phyloP scores from a whole-genome alignment of 2,329 filamentous ascomycete genomes.

The Penicillium decumbens region DNA sequence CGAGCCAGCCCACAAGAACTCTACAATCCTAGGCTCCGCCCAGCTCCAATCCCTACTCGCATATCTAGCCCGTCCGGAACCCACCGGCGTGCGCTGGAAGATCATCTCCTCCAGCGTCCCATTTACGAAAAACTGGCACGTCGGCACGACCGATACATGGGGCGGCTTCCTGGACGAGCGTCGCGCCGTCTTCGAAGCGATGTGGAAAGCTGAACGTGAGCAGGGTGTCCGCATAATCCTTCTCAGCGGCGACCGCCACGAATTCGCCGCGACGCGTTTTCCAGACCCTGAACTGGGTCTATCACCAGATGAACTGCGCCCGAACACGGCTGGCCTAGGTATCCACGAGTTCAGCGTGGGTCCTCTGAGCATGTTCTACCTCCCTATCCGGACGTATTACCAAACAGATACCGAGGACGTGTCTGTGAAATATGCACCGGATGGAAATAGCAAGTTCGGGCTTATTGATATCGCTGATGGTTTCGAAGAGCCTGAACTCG shows the following conservation, averaged over 20 bases:
- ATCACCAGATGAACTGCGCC: constrained; percentile 13
- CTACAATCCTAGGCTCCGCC: constrained; percentile 79
- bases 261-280: constrained; percentile 84
- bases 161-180: constrained; percentile 84
- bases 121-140: constrained; percentile 95
- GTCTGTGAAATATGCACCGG: constrained; percentile 73
- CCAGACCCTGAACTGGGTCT: constrained; percentile 43
- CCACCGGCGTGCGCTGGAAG: constrained; percentile 83
- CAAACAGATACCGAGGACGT: constrained; percentile 80
- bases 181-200: constrained; percentile 72
- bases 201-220: constrained; percentile 75
- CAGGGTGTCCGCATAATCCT: constrained; percentile 74
- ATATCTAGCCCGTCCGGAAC: constrained; percentile 69
- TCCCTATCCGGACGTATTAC: constrained; percentile 75
- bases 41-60: constrained; percentile 75
- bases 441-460: constrained; percentile 85
- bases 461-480: constrained; percentile 71
- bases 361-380: constrained; percentile 89
- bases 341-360: constrained; percentile 88
- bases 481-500: constrained; percentile 37
- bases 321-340: constrained; percentile 33
- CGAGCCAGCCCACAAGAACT: constrained; percentile 48
- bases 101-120: constrained; percentile 85
- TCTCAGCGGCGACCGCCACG: constrained; percentile 88
- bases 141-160: constrained; percentile 88